A percentile compares a stretch with the other conserved stretches of the same genome.
Evolutionary conservation across 1,284 basidiomycete species (phyloP).

Genomic region (Sphagnurus paluster): DNA sequence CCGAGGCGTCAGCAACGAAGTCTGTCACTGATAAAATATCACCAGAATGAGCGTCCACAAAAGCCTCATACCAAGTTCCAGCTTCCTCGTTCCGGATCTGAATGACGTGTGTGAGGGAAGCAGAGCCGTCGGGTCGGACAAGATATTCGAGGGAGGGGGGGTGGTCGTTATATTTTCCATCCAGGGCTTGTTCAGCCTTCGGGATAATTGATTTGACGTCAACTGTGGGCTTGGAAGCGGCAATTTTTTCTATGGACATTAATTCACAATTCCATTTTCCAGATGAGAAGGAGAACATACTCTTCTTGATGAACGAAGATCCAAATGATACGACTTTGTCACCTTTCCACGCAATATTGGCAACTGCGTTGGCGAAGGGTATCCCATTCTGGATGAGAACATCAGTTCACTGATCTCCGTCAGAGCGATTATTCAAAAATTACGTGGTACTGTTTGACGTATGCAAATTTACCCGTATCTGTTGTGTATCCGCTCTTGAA

Average conservation of each 20-base stretch:
- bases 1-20: constrained; percentile 43
- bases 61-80: constrained; percentile 63
- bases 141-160: constrained; percentile 45
- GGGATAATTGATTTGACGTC: constrained; percentile 36
- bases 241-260: constrained; percentile 28
- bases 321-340: constrained; percentile 47
- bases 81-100: constrained; percentile 54
- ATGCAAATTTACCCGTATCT: constrained; percentile 34
- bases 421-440: not conserved
- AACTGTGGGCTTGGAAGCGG: constrained; percentile 37
- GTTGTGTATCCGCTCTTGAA: constrained; percentile 34
- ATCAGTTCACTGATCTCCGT: not conserved
- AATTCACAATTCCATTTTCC: not conserved
- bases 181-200: constrained; percentile 38
- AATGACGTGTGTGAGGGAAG: constrained; percentile 51
- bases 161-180: constrained; percentile 42
- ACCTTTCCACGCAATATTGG: constrained; percentile 43
- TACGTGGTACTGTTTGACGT: constrained; percentile 41
- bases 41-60: constrained; percentile 56
- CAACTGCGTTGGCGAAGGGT: constrained; percentile 46
- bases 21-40: constrained; percentile 52
- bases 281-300: constrained; percentile 14
- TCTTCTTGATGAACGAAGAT: constrained; percentile 31
- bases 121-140: constrained; percentile 45
- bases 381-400: constrained; percentile 33